Evolutionary conservation across 2,329 filamentous ascomycete species (phyloP).

Genomic region (Aspergillus fructus): DNA sequence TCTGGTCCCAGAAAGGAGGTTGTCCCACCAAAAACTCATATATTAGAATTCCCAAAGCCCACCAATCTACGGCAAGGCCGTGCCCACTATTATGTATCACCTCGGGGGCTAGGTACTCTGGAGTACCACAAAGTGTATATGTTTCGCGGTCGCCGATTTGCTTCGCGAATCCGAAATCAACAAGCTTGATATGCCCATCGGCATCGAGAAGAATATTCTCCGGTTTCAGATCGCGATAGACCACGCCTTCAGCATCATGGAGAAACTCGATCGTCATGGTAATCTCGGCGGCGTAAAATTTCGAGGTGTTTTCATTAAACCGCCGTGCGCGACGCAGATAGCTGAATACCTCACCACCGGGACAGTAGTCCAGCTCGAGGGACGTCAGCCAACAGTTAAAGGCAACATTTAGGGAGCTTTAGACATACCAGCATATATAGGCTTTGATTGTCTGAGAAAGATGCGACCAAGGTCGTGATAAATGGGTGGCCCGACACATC

Average conservation of each 20-base stretch:
- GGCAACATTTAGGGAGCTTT: neutral
- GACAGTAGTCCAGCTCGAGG: constrained; percentile 62
- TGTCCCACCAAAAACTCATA: constrained; percentile 68
- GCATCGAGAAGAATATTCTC: constrained; percentile 67
- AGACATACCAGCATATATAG: constrained; percentile 52
- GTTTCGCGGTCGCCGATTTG: constrained; percentile 59
- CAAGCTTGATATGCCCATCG: constrained; percentile 64
- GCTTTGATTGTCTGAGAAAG: constrained; percentile 63
- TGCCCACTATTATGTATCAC: constrained; percentile 66
- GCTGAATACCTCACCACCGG: constrained; percentile 66
- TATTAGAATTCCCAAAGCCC: constrained; percentile 66
- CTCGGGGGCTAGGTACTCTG: constrained; percentile 67
- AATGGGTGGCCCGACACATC: constrained; percentile 65
- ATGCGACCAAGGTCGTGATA: constrained; percentile 64
- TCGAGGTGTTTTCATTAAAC: constrained; percentile 62
- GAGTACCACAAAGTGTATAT: constrained; percentile 66
- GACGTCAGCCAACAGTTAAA: constrained; percentile 19
- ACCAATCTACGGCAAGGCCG: constrained; percentile 67
- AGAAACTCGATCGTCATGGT: constrained; percentile 64
- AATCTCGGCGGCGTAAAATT: constrained; percentile 67
- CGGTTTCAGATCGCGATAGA: constrained; percentile 65
- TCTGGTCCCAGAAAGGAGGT: constrained; percentile 68
- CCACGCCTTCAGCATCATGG: constrained; percentile 63
- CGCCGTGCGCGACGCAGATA: constrained; percentile 62
- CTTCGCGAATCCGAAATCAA: constrained; percentile 69